Percentiles rank a stretch among this genome's conserved stretches.
Evolutionary conservation across 768 basidiomycete genomes (phyloP).

Genomic region (Tulasnella sp.): DNA sequence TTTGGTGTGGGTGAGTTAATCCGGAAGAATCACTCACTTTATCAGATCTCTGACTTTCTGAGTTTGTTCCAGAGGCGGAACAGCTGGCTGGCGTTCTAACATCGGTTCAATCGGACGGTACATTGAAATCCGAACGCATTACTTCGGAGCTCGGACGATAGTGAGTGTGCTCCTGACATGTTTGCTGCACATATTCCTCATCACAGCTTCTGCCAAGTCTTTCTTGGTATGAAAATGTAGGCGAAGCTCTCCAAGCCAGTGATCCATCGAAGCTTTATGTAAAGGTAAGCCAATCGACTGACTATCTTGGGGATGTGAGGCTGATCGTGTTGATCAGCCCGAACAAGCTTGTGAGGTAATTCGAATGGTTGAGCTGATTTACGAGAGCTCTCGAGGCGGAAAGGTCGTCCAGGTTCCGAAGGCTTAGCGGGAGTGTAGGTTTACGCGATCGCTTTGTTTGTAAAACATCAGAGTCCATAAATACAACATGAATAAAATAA

Average conservation of each 20-base stretch:
- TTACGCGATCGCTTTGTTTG: no score
- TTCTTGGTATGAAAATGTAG: constrained; percentile 28
- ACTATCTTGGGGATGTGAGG: constrained; percentile 18
- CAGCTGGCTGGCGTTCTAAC: constrained; percentile 31
- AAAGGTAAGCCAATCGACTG: background rate
- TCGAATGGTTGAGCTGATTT: constrained; percentile 41
- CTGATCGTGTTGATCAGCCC: constrained; percentile 31
- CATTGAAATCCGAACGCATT: constrained; percentile 11
- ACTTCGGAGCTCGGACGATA: constrained; percentile 29
- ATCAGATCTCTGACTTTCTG: no score
- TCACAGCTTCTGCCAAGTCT: constrained; percentile 8
- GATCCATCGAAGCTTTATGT: constrained; percentile 24
- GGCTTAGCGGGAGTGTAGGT: background rate
- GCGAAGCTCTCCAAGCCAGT: constrained; percentile 25
- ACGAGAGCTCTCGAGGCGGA: constrained; percentile 33
- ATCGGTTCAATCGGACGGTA: constrained; percentile 20
- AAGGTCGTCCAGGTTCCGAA: constrained; percentile 4
- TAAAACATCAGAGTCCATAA: no score
- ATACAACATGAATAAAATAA: no score
- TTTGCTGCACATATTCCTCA: background rate
- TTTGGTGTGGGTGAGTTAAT: constrained; percentile 31
- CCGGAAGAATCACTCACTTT: no score
- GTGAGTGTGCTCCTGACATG: background rate
- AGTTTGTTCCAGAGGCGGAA: constrained; percentile 17
- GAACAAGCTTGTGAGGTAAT: constrained; percentile 40